Evolutionary conservation across 805 yeast species (phyloP).

Genomic region (Suhomyces faveliae): DNA sequence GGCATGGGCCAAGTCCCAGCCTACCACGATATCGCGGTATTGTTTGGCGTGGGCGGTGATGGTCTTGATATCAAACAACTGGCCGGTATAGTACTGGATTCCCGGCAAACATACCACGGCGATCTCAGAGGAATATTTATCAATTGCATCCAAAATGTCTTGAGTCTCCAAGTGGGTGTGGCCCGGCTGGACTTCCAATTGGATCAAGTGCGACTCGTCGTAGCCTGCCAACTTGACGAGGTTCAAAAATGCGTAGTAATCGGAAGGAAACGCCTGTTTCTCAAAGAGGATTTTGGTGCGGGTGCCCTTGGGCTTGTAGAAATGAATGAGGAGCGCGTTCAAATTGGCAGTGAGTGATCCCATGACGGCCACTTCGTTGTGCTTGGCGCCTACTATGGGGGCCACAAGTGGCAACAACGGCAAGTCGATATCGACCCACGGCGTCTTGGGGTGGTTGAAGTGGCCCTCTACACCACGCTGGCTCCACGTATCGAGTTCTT

Average conservation of each 20-base stretch:
- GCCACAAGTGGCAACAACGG: constrained; percentile 71
- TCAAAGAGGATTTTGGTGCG: constrained; percentile 78
- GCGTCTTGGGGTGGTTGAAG: constrained; percentile 66
- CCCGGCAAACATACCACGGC: constrained; percentile 84
- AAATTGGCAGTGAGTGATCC: constrained; percentile 81
- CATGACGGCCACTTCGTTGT: constrained; percentile 82
- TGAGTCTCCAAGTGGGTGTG: constrained; percentile 59
- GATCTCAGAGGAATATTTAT: constrained; percentile 54
- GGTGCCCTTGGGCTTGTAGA: constrained; percentile 63
- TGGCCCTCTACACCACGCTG: constrained; percentile 82
- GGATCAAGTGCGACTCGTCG: constrained; percentile 56
- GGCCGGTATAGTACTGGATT: constrained; percentile 91
- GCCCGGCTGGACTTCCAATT: constrained; percentile 58
- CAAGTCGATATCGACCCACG: constrained; percentile 84
- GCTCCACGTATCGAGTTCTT: constrained; percentile 82
- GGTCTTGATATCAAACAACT: constrained; percentile 67
- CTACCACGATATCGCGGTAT: constrained; percentile 52
- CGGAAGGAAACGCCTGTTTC: constrained; percentile 88
- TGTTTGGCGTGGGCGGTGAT: constrained; percentile 65
- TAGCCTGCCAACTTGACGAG: constrained; percentile 61
- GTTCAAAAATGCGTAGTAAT: constrained; percentile 79
- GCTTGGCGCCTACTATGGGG: constrained; percentile 71
- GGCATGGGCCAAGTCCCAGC: constrained; percentile 97
- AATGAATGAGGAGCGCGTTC: constrained; percentile 69
- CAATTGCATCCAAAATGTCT: constrained; percentile 58